These are phyloP conservation scores for Bolboschoenus planiculmis DNA, from an alignment of 176 grass and related monocot species.

Conservation along the genomic window DNA sequence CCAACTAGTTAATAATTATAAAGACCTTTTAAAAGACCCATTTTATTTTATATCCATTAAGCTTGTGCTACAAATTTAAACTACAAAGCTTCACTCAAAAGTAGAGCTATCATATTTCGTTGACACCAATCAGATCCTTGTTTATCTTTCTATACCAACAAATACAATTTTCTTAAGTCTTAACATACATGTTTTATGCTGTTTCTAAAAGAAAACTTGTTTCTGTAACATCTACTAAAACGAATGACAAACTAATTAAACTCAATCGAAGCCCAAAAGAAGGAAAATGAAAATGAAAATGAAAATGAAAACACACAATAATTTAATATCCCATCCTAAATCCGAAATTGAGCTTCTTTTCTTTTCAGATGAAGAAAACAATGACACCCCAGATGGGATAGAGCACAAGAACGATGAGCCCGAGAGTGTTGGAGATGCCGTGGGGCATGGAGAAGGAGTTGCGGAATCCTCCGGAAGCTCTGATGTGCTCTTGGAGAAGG, in stretches of 20 bases:
- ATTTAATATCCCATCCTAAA: not conserved
- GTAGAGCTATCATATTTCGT: not conserved
- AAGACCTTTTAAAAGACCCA: not conserved
- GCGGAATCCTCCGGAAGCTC: conserved; percentile 64
- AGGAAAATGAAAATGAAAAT: not conserved
- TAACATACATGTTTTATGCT: not conserved
- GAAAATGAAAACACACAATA: not conserved
- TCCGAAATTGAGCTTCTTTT: not conserved
- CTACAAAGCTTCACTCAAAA: not conserved
- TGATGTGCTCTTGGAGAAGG: conserved; percentile 84
- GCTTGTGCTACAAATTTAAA: not conserved
- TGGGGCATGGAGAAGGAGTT: conserved; percentile 60
- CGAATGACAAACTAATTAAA: not conserved
- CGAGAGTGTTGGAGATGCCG: conserved; percentile 58
- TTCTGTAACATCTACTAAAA: not conserved
- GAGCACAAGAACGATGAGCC: conserved; percentile 68
- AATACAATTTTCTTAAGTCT: not conserved
- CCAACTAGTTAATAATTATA: no score
- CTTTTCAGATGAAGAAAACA: conserved; percentile 27
- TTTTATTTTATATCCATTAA: not conserved
- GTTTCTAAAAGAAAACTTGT: not conserved
- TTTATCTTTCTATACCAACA: not conserved
- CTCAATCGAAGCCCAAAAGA: not conserved
- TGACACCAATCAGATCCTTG: not conserved
- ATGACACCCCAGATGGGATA: conserved; percentile 71